Evolutionary conservation across 2,329 filamentous ascomycete genomes (phyloP), one percentile per base, ranked within the genome.

Genomic region (Aspergillus ibericus): DNA sequence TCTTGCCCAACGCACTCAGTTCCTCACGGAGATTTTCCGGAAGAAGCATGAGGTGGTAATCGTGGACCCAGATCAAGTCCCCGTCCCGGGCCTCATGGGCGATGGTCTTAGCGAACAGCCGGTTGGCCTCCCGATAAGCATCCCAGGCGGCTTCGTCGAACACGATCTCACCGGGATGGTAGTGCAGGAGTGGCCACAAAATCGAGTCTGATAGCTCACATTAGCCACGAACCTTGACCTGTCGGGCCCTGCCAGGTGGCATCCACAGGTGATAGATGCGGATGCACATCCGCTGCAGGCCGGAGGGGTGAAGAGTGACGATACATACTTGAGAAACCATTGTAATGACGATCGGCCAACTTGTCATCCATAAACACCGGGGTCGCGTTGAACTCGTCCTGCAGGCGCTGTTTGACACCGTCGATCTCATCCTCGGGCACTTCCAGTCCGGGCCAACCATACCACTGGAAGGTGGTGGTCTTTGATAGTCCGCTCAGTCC

Each of bases 141-240:
- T 88, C 84, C 95, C 95, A 99, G 3, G 92, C 90, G 40, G 88
- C 89, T 78, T 98, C 93, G 79, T 98, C 93, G 75, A 98, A 98
- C 44, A 92, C 96, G 69, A 98, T 97, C 82, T 98, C 93, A 73
- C 93, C 93, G 51, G 95, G 93, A 77, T 99, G 95, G 79, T 98
- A 98, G 80, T 98, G 95, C 82, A 99, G 96, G 38, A 99, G 87
- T 2, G 95, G 95, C 95, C 95, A 99, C 60, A 99, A 88, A 75
- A 98, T 98, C 7, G 92, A 96, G 78, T 99, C 92, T 93, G 62
- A 47, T 35, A 40, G 49, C 9, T 62, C 15, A 40, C 47, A 12
- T 44, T 53, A 40, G 13, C 35, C 25, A 58, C 67, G 54, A 64
- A 59, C 20, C 64, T 53, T 42, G 13, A 15, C 40, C 18, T 48